Conservation (phyloP, 768 basidiomycete genomes). For the Agrocybe chaxingu region DNA sequence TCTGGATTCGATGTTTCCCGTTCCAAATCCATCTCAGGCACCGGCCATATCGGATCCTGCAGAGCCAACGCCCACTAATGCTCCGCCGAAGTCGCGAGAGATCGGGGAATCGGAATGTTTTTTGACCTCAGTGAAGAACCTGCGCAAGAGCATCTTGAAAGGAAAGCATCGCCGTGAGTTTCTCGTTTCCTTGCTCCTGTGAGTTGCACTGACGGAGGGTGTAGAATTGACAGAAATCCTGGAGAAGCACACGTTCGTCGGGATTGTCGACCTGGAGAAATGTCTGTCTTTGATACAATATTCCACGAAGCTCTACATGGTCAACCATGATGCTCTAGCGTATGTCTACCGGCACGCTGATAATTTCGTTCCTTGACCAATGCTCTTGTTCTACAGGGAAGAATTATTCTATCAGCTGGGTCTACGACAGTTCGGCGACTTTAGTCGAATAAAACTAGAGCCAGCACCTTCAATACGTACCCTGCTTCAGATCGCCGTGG, state of each 20-base stretch:
- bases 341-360: conserved; percentile 36
- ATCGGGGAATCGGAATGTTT: conserved; percentile 76
- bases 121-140: conserved; percentile 66
- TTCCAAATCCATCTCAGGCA: conserved; percentile 48
- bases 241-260: conserved; percentile 87
- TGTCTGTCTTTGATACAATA: conserved; percentile 84
- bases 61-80: conserved; percentile 11
- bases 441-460: conserved; percentile 72
- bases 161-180: conserved; percentile 67
- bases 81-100: conserved; percentile 36
- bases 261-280: conserved; percentile 74
- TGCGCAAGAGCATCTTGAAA: conserved; percentile 60
- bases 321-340: conserved; percentile 84
- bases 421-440: conserved; percentile 86
- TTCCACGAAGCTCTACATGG: conserved; percentile 83
- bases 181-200: not conserved
- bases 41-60: conserved; percentile 2
- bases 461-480: conserved; percentile 74
- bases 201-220: not conserved
- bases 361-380: not conserved
- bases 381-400: conserved; percentile 49
- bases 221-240: conserved; percentile 82
- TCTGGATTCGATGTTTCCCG: conserved; percentile 91
- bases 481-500: conserved; percentile 77
- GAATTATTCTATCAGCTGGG: conserved; percentile 95